Evolutionary conservation across 2,329 filamentous ascomycete genomes (phyloP).

Genomic region (Ophiostoma ips): DNA sequence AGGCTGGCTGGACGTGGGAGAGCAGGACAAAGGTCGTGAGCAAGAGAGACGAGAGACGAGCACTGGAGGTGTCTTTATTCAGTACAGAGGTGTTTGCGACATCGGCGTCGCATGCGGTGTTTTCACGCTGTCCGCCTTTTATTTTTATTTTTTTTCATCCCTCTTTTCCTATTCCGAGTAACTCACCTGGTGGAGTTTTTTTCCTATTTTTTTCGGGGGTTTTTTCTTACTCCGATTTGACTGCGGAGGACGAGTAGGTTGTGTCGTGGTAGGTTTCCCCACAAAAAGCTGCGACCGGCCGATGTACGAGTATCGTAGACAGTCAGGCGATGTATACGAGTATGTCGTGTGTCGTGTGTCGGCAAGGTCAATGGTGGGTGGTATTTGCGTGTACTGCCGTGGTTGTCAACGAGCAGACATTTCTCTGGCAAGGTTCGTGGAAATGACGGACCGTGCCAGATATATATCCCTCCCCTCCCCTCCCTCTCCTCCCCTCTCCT

Average conservation of each 20-base stretch:
- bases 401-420: neutral
- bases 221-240: too few relatives aligned
- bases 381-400: neutral
- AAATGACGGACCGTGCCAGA: neutral
- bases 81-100: slow-evolving; percentile 4
- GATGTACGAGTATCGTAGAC: too few relatives aligned
- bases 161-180: neutral
- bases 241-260: too few relatives aligned
- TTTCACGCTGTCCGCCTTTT: neutral
- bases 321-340: too few relatives aligned
- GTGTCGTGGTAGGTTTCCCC: neutral
- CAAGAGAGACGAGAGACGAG: too few relatives aligned
- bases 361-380: neutral
- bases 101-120: slow-evolving; percentile 3
- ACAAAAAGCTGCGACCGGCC: slow-evolving; percentile 1
- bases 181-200: neutral
- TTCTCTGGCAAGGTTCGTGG: neutral
- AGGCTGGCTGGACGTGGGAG: neutral
- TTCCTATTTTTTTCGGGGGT: neutral
- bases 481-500: neutral
- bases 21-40: neutral
- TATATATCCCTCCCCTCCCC: neutral
- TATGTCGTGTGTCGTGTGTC: too few relatives aligned
- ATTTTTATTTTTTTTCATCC: neutral
- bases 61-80: slow-evolving; percentile 2